A percentile compares a stretch with the other conserved stretches of the same genome.
Conservation (phyloP, 257 asterid species). For the Jacaranda mimosifolia region DNA sequence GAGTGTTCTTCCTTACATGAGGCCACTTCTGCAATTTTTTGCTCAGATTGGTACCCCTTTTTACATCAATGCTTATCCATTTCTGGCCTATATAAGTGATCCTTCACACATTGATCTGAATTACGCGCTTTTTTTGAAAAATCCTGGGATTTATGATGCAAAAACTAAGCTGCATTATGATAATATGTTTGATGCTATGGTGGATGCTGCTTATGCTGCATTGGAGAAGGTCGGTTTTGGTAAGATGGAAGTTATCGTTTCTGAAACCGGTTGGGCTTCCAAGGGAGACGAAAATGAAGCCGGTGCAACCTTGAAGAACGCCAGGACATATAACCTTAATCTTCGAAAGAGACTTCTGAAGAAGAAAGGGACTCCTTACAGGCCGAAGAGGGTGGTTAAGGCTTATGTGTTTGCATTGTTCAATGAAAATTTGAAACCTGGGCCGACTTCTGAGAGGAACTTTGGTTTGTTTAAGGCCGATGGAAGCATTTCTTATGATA, state of each 20-base stretch:
- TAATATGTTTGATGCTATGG: conserved; percentile 73
- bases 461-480: conserved; percentile 79
- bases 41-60: conserved; percentile 66
- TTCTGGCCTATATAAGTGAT: conserved; percentile 69
- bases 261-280: conserved; percentile 87
- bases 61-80: conserved; percentile 77
- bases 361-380: conserved; percentile 75
- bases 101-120: conserved; percentile 66
- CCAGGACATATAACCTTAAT: conserved; percentile 61
- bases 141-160: conserved; percentile 58
- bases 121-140: conserved; percentile 57
- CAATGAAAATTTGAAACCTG: conserved; percentile 70
- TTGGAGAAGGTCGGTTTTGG: conserved; percentile 63
- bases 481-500: conserved; percentile 66
- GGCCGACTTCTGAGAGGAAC: conserved; percentile 82
- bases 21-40: conserved; percentile 67
- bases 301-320: conserved; percentile 62
- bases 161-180: conserved; percentile 69
- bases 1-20: conserved; percentile 66
- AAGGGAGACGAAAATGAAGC: conserved; percentile 67
- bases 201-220: conserved; percentile 75
- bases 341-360: conserved; percentile 52
- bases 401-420: conserved; percentile 77
- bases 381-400: conserved; percentile 59
- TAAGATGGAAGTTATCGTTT: conserved; percentile 72